Percentiles rank a stretch among this genome's conserved stretches.
phyloP scores from a whole-genome alignment of 2,329 filamentous ascomycete species.

The Arthrobotrys iridis region DNA sequence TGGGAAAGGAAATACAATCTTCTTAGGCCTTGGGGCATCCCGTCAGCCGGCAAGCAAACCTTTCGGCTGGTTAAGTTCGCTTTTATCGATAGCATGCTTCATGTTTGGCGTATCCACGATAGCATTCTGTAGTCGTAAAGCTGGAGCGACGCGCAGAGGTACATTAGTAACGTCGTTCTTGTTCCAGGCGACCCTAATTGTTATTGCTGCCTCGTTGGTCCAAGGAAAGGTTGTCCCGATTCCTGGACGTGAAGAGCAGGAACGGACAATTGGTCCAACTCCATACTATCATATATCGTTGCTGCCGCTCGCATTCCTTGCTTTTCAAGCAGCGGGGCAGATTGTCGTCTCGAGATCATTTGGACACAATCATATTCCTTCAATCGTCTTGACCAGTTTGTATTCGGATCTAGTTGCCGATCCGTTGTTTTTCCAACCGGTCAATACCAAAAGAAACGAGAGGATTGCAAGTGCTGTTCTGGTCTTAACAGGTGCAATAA shows the following conservation, averaged over 20 bases:
- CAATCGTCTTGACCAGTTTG: slow-evolving; percentile 68
- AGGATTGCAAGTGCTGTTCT: slow-evolving; percentile 64
- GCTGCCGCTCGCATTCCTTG: slow-evolving; percentile 65
- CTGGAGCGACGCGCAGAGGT: slow-evolving; percentile 61
- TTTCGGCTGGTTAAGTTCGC: slow-evolving; percentile 67
- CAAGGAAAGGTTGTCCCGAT: slow-evolving; percentile 63
- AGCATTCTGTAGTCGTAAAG: slow-evolving; percentile 62
- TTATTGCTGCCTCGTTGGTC: slow-evolving; percentile 67
- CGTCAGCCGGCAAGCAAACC: slow-evolving; percentile 66
- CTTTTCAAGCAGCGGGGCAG: slow-evolving; percentile 68
- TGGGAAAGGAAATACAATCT: slow-evolving; percentile 67
- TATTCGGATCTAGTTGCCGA: slow-evolving; percentile 68
- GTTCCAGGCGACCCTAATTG: slow-evolving; percentile 66
- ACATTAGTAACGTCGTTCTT: slow-evolving; percentile 66
- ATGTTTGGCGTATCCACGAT: slow-evolving; percentile 66
- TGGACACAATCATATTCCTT: slow-evolving; percentile 68
- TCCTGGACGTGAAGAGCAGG: slow-evolving; percentile 61
- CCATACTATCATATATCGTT: slow-evolving; percentile 63
- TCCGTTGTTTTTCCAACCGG: slow-evolving; percentile 63
- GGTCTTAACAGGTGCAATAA: slow-evolving; percentile 65
- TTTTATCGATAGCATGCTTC: slow-evolving; percentile 68
- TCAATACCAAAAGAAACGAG: slow-evolving; percentile 67
- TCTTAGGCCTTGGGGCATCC: slow-evolving; percentile 70
- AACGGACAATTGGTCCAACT: slow-evolving; percentile 60
- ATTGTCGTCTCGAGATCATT: slow-evolving; percentile 66